Evolutionary conservation across 495 filamentous ascomycete species (phyloP).

Genomic region (Apiosordaria backusii): DNA sequence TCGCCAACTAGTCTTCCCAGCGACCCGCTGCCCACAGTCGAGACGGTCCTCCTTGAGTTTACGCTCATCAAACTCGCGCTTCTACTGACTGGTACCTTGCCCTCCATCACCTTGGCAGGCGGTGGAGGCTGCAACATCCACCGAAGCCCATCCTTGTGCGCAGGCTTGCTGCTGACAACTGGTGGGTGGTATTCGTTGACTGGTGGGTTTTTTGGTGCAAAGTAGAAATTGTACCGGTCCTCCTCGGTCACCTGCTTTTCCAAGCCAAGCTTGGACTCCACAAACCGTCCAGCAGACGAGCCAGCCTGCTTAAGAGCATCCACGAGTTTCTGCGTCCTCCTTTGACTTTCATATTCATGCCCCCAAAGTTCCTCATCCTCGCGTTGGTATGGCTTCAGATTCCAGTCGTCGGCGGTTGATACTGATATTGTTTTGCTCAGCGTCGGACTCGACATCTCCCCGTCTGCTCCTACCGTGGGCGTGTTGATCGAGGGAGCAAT

Average conservation of each 20-base stretch:
- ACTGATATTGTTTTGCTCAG: conserved; percentile 32
- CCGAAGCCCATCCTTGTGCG: conserved; percentile 60
- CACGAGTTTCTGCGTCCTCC: conserved; percentile 44
- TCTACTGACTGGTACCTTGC: conserved; percentile 60
- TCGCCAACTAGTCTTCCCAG: conserved; percentile 35
- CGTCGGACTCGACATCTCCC: conserved; percentile 20
- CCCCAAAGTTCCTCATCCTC: conserved; percentile 86
- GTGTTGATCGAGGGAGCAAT: not conserved
- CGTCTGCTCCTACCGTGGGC: conserved; percentile 33
- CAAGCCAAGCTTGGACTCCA: conserved; percentile 43
- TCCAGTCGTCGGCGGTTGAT: conserved; percentile 57
- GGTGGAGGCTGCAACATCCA: conserved; percentile 95
- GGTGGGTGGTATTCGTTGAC: conserved; percentile 86
- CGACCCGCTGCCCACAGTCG: conserved; percentile 21
- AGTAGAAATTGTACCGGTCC: conserved; percentile 54
- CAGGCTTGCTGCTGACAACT: conserved; percentile 70
- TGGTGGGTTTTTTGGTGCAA: conserved; percentile 65
- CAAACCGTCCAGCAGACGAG: conserved; percentile 44
- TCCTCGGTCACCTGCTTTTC: conserved; percentile 42
- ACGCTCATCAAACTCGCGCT: conserved; percentile 43
- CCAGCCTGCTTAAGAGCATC: conserved; percentile 52
- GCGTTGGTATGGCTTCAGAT: conserved; percentile 70
- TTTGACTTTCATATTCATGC: conserved; percentile 37
- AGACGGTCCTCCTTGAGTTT: conserved; percentile 26
- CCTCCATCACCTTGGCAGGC: conserved; percentile 78